phyloP scores from a whole-genome alignment of 2,329 filamentous ascomycete species.

The Moelleriella libera region DNA sequence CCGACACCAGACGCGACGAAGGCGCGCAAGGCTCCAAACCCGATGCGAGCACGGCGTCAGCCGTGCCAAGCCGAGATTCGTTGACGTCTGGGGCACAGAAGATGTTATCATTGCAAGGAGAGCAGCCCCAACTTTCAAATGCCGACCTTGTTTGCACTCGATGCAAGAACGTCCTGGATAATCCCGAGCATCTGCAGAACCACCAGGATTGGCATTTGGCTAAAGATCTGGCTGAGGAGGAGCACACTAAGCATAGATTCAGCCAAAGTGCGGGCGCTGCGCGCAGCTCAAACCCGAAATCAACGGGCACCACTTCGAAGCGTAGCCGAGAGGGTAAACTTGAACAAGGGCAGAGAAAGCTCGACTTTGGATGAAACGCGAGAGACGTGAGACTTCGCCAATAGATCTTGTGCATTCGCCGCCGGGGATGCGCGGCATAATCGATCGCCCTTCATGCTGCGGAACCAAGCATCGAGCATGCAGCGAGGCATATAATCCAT shows the following conservation, averaged over 20 bases:
- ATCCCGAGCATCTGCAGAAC: constrained; percentile 47
- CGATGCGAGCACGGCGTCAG: neutral
- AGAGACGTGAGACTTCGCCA: neutral
- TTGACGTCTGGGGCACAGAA: neutral
- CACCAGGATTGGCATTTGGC: constrained; percentile 95
- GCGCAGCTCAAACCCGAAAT: constrained; percentile 14
- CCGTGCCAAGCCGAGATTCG: neutral
- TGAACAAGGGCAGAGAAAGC: constrained; percentile 45
- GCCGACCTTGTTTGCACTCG: constrained; percentile 38
- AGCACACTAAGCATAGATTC: constrained; percentile 36
- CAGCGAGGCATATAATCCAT: neutral
- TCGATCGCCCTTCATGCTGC: neutral
- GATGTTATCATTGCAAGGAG: neutral
- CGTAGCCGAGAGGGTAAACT: constrained; percentile 23
- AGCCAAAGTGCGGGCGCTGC: constrained; percentile 19
- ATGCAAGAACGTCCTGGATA: constrained; percentile 48
- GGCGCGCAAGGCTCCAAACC: neutral
- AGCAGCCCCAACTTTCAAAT: neutral
- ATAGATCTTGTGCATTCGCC: neutral
- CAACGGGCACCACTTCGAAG: constrained; percentile 23
- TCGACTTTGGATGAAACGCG: constrained; percentile 39
- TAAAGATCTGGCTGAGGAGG: constrained; percentile 59
- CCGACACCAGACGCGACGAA: constrained; percentile 1
- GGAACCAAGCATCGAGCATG: neutral
- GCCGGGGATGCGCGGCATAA: neutral